phyloP scores from a whole-genome alignment of 2,329 filamentous ascomycete genomes.

The Polytolypa hystricis region DNA sequence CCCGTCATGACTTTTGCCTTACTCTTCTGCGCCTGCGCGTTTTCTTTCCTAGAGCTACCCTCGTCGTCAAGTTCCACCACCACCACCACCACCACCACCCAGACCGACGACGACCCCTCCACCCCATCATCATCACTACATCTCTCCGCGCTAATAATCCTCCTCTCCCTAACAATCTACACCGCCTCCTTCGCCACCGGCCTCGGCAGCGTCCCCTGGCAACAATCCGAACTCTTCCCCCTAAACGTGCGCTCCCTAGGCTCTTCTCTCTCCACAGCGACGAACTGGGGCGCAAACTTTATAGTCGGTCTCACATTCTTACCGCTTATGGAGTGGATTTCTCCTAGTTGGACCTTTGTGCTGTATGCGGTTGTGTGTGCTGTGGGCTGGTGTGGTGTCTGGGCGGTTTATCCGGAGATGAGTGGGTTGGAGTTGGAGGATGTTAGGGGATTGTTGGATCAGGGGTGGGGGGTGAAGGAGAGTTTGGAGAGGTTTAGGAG shows the following conservation, averaged over 20 bases:
- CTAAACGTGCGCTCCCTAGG: conserved; percentile 51
- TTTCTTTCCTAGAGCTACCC: conserved; percentile 49
- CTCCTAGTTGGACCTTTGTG: conserved; percentile 65
- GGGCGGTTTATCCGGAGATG: conserved; percentile 75
- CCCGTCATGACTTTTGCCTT: conserved; percentile 74
- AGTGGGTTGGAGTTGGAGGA: conserved; percentile 72
- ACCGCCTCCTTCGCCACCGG: conserved; percentile 79
- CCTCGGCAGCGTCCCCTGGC: conserved; percentile 89
- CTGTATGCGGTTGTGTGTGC: conserved; percentile 64
- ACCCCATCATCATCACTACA: conserved; percentile 22
- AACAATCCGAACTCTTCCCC: conserved; percentile 87
- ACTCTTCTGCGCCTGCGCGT: conserved; percentile 59
- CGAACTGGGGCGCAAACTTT: conserved; percentile 83
- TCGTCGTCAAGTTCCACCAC: conserved; percentile 15
- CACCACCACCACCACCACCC: conserved; percentile 16
- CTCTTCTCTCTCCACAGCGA: conserved; percentile 54
- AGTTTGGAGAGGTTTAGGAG: conserved; percentile 23
- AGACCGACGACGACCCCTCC: conserved; percentile 8
- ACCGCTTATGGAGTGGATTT: conserved; percentile 69
- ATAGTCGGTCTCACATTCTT: conserved; percentile 77
- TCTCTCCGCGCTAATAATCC: conserved; percentile 47
- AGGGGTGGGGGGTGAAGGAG: conserved; percentile 60
- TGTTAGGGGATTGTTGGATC: conserved; percentile 56
- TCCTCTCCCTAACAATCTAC: conserved; percentile 68
- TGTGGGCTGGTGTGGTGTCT: conserved; percentile 56